A percentile compares a stretch with the other conserved stretches of the same genome.
Evolutionary conservation across 345 rosid species (phyloP).

Genomic region (Carallia pectinifolia): DNA sequence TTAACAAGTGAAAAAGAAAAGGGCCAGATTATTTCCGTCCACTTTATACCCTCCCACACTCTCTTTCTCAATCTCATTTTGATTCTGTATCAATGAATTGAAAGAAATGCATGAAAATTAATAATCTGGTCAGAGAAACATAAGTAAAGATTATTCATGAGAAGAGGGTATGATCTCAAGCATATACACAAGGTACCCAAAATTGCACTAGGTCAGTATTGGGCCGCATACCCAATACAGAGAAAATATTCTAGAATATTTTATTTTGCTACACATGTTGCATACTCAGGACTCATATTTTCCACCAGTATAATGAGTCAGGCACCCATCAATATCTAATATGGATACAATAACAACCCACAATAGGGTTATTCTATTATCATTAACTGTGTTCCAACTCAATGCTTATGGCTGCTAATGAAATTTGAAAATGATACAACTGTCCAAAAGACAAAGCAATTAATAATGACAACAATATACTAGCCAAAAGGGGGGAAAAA

Average conservation of each 20-base stretch:
- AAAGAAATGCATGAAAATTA: neutral
- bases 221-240: neutral
- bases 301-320: neutral
- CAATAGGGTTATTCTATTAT: neutral
- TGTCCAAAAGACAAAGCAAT: too few species aligned
- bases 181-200: too few species aligned
- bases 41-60: neutral
- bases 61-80: neutral
- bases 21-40: neutral
- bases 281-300: neutral
- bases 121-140: neutral
- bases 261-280: neutral
- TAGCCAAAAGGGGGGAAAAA: too few species aligned
- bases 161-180: neutral
- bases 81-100: neutral
- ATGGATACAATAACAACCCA: neutral
- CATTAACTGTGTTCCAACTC: neutral
- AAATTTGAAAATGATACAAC: slow-evolving; percentile 6
- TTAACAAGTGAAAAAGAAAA: neutral
- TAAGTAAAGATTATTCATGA: neutral
- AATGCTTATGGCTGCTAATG: neutral
- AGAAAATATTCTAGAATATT: neutral
- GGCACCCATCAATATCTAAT: neutral
- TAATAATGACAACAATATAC: too few species aligned
- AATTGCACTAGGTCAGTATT: neutral